Evolutionary conservation across 164 flowering plant genomes (phyloP).

Genomic region (Warburgia ugandensis): DNA sequence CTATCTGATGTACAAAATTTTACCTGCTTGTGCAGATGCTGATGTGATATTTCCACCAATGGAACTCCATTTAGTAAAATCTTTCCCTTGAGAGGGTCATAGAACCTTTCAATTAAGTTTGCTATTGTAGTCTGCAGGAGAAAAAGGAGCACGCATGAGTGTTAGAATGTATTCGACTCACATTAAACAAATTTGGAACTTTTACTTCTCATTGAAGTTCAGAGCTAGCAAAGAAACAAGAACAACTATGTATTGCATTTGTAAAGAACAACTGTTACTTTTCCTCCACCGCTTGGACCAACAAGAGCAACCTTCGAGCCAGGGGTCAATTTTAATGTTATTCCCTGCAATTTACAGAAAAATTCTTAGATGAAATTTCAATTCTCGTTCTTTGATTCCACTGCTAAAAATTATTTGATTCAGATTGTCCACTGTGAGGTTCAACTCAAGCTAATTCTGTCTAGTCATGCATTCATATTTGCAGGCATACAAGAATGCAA

Average conservation of each 20-base stretch:
- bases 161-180: not conserved
- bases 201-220: too few species aligned
- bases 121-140: conserved; percentile 89
- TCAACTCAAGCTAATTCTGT: too few species aligned
- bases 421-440: too few species aligned
- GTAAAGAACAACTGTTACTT: conserved; percentile 34
- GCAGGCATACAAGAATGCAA: too few species aligned
- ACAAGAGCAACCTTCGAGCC: conserved; percentile 96
- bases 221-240: conserved; percentile 3
- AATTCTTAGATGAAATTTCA: not conserved
- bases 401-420: too few species aligned
- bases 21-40: conserved; percentile 88
- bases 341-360: conserved; percentile 44
- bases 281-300: conserved; percentile 99
- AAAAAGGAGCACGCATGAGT: conserved; percentile 7
- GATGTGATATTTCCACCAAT: conserved; percentile 75
- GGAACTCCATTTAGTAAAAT: conserved; percentile 78
- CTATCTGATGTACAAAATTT: conserved; percentile 1
- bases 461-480: too few species aligned
- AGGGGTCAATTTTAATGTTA: conserved; percentile 62
- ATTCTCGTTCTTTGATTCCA: not conserved
- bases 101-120: conserved; percentile 88
- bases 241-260: not conserved
- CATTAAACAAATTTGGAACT: too few species aligned
- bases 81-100: conserved; percentile 82